Percentiles rank a stretch among this genome's conserved stretches.
phyloP scores from a whole-genome alignment of 2,329 filamentous ascomycete species.

The Xenosphaeropsis pyriputrescens region DNA sequence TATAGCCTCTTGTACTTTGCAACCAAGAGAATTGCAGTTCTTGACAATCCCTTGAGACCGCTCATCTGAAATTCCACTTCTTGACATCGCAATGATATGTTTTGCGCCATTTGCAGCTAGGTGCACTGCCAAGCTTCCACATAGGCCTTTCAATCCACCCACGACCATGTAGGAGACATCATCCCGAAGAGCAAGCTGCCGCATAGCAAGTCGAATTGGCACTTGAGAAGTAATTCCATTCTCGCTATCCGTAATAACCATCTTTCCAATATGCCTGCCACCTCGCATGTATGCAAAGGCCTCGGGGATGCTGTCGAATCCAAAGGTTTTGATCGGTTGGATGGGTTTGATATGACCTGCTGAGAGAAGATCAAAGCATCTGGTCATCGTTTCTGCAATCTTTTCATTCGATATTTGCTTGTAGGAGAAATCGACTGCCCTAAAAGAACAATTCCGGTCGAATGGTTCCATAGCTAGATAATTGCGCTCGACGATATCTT shows the following conservation, averaged over 20 bases:
- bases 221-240: too few relatives aligned
- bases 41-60: constrained; percentile 2
- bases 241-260: too few relatives aligned
- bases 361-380: too few relatives aligned
- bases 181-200: neutral
- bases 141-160: constrained; percentile 9
- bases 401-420: neutral
- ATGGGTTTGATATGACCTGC: constrained; percentile 9
- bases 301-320: too few relatives aligned
- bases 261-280: neutral
- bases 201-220: neutral
- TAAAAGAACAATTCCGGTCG: constrained; percentile 4
- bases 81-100: constrained; percentile 4
- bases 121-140: constrained; percentile 5
- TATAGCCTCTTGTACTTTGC: constrained; percentile 3
- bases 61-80: constrained; percentile 7
- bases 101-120: constrained; percentile 7
- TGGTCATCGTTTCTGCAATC: too few relatives aligned
- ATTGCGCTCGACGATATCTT: constrained; percentile 13
- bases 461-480: constrained; percentile 8
- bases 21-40: constrained; percentile 3
- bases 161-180: constrained; percentile 10
- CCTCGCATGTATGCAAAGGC: too few relatives aligned
- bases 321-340: constrained; percentile 2
- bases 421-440: constrained; percentile 2